These are phyloP conservation scores for Dothistroma pini DNA, from an alignment of 2,329 filamentous ascomycete genomes.

Conservation along the genomic window DNA sequence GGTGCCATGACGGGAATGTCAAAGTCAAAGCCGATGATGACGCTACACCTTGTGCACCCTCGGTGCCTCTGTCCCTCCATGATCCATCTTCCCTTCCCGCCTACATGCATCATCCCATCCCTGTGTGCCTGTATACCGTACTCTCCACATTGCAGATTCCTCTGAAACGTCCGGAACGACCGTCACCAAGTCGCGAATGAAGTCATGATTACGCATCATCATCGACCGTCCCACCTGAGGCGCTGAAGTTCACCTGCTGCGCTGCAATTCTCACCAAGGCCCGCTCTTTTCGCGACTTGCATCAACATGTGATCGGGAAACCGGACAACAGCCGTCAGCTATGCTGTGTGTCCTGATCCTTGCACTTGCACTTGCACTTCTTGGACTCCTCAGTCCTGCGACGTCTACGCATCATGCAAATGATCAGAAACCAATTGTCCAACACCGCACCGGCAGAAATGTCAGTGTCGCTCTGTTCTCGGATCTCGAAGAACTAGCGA, in stretches of 20 bases:
- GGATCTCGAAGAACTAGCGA: constrained; percentile 81
- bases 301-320: constrained; percentile 32
- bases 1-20: too few species aligned
- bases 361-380: constrained; percentile 15
- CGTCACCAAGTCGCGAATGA: too few species aligned
- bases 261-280: not conserved
- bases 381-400: constrained; percentile 23
- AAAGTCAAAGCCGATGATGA: too few species aligned
- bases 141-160: too few species aligned
- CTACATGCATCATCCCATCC: too few species aligned
- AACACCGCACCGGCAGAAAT: constrained; percentile 33
- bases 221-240: not conserved
- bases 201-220: too few species aligned
- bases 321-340: not conserved
- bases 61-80: too few species aligned
- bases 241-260: not conserved
- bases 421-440: constrained; percentile 33
- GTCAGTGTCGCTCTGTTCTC: constrained; percentile 67
- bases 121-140: too few species aligned
- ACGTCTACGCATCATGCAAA: constrained; percentile 15
- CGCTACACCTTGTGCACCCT: too few species aligned
- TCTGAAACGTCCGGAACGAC: too few species aligned
- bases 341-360: constrained; percentile 5
- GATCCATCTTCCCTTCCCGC: too few species aligned
- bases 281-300: not conserved